Conservation (phyloP, 2,329 filamentous ascomycete species). For the Dryadomyces quercus-mongolicae region DNA sequence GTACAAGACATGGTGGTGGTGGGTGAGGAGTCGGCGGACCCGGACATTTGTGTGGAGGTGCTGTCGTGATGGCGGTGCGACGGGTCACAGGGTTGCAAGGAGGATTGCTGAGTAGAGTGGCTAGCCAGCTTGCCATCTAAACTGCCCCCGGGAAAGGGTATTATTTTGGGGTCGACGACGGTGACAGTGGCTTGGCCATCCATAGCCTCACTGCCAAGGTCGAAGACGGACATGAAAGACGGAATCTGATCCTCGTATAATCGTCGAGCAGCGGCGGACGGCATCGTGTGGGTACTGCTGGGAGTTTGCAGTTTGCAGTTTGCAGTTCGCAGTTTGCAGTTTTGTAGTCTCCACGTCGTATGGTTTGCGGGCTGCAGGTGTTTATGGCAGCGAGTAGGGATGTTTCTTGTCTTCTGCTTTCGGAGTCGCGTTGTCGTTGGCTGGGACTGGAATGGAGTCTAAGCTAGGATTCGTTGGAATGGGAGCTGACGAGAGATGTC, state of each 20-base stretch:
- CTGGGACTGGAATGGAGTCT: not conserved
- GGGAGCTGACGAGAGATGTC: not conserved
- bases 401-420: too few relatives aligned
- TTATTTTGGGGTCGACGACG: slow-evolving; percentile 40
- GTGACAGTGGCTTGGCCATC: slow-evolving; percentile 41
- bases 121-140: slow-evolving; percentile 21
- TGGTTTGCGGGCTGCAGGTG: too few relatives aligned
- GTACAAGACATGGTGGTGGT: slow-evolving; percentile 89
- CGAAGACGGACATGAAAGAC: slow-evolving; percentile 66
- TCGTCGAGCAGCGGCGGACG: slow-evolving; percentile 47
- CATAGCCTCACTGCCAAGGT: slow-evolving; percentile 46
- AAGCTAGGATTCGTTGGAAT: not conserved
- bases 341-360: too few relatives aligned
- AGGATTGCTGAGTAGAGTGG: slow-evolving; percentile 1
- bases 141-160: slow-evolving; percentile 28
- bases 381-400: too few relatives aligned
- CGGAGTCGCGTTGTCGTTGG: too few relatives aligned
- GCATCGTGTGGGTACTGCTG: slow-evolving; percentile 32
- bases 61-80: slow-evolving; percentile 63
- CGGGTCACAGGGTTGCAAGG: slow-evolving; percentile 24
- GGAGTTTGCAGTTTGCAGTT: not conserved
- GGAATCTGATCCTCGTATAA: slow-evolving; percentile 60
- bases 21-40: slow-evolving; percentile 86
- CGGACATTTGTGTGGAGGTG: slow-evolving; percentile 65
- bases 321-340: not conserved